phyloP scores from a whole-genome alignment of 2,329 filamentous ascomycete species.

The Diaporthe velutina region DNA sequence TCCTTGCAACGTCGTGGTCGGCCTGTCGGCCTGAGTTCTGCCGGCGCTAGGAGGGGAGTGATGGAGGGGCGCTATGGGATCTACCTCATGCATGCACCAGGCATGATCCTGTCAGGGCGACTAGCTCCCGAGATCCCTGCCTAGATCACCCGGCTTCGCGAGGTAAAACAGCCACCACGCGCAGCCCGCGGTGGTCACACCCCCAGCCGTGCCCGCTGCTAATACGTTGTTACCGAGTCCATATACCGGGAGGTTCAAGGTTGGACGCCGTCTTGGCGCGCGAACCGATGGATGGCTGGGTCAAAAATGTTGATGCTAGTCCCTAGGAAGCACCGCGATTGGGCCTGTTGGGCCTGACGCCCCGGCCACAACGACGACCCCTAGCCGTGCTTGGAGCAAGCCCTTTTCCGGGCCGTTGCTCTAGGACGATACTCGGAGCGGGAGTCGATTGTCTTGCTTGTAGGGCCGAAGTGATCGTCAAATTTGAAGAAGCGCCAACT shows the following conservation, averaged over 20 bases:
- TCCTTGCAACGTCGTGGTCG: constrained; percentile 10
- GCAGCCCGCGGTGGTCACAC: background rate
- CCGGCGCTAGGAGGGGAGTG: constrained; percentile 6
- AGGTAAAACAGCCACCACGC: constrained; percentile 20
- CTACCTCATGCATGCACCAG: constrained; percentile 22
- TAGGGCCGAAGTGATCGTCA: constrained; percentile 14
- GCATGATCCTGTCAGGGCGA: constrained; percentile 17
- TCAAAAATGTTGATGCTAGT: background rate
- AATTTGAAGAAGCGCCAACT: background rate
- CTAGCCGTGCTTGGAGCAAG: background rate
- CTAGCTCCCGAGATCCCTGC: constrained; percentile 27
- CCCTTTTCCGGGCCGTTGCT: background rate
- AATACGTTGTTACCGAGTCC: constrained; percentile 2
- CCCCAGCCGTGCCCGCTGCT: background rate
- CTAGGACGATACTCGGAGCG: background rate
- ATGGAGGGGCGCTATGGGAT: constrained; percentile 11
- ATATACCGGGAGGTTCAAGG: constrained; percentile 3
- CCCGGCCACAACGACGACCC: background rate
- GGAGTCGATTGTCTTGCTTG: background rate
- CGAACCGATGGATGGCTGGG: background rate
- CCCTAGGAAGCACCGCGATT: background rate
- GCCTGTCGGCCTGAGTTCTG: constrained; percentile 5
- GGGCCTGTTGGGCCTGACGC: background rate
- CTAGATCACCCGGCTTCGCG: constrained; percentile 5
- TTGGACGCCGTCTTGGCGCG: constrained; percentile 8